These are phyloP conservation scores for Ilex asprella DNA, from an alignment of 257 asterid species.

Conservation along the genomic window DNA sequence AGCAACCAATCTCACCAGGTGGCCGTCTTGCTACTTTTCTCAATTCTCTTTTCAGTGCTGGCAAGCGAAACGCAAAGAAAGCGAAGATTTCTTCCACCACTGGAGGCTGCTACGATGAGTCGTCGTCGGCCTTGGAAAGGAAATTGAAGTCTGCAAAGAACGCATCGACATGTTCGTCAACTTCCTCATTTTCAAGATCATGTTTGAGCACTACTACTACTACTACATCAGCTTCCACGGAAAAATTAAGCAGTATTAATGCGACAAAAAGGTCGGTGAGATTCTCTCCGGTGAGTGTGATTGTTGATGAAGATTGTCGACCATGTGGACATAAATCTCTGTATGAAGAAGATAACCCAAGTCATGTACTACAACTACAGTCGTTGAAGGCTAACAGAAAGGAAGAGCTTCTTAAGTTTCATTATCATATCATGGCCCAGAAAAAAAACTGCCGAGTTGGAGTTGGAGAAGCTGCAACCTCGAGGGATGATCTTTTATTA, in stretches of 20 bases:
- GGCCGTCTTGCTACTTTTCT: constrained; percentile 61
- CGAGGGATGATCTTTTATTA: constrained; percentile 26
- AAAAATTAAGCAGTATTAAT: constrained; percentile 27
- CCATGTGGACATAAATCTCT: constrained; percentile 52
- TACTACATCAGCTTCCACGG: constrained; percentile 51
- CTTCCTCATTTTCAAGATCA: constrained; percentile 81
- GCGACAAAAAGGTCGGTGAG: constrained; percentile 66
- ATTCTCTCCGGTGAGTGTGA: constrained; percentile 69
- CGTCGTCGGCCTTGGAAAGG: neutral
- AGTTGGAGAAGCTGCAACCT: constrained; percentile 49
- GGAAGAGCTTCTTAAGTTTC: constrained; percentile 45
- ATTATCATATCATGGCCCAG: constrained; percentile 33
- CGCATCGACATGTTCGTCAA: constrained; percentile 67
- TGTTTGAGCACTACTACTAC: constrained; percentile 81
- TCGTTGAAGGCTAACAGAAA: constrained; percentile 19
- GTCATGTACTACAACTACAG: neutral
- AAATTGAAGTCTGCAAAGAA: constrained; percentile 35
- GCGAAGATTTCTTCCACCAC: constrained; percentile 27
- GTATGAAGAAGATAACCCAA: constrained; percentile 17
- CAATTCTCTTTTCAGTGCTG: constrained; percentile 66
- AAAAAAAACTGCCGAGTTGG: constrained; percentile 54
- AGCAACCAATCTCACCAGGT: constrained; percentile 38
- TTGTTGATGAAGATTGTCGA: constrained; percentile 57
- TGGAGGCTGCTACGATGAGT: neutral
- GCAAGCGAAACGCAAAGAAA: constrained; percentile 34